phyloP scores from a whole-genome alignment of 2,329 filamentous ascomycete species.

The Colletotrichum lindemuthianum region DNA sequence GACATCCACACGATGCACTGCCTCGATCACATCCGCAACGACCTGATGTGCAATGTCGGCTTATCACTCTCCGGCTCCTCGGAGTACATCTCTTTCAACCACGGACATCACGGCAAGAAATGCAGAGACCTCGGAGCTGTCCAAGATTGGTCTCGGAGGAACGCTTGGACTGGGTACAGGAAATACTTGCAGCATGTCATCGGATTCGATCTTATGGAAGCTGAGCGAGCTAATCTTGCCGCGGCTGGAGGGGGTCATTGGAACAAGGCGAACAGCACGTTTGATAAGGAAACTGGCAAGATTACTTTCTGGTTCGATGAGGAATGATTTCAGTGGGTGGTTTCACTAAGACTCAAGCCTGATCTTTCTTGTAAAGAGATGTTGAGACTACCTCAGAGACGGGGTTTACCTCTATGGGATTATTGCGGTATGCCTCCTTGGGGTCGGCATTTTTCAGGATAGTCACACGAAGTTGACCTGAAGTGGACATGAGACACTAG shows the following conservation, averaged over 20 bases:
- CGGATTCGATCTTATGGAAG: not conserved
- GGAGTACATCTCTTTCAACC: conserved; percentile 3
- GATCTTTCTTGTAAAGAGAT: accelerated
- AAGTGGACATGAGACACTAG: too few species aligned
- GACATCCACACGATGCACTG: conserved; percentile 21
- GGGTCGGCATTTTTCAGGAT: too few species aligned
- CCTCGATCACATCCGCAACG: conserved; percentile 9
- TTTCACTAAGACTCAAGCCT: too few species aligned
- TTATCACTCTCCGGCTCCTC: conserved; percentile 6
- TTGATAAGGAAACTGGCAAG: conserved; percentile 6
- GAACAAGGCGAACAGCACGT: conserved; percentile 15
- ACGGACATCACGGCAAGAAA: not conserved
- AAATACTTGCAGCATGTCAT: not conserved
- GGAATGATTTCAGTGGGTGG: not conserved
- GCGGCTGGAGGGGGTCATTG: not conserved
- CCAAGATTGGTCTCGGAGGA: not conserved
- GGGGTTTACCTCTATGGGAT: too few species aligned
- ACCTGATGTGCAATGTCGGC: conserved; percentile 15
- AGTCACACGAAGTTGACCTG: too few species aligned
- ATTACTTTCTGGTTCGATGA: conserved; percentile 15
- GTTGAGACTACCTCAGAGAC: too few species aligned
- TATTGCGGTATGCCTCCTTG: too few species aligned
- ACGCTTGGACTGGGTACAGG: conserved; percentile 6
- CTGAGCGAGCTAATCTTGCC: not conserved
- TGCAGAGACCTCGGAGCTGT: conserved; percentile 2